Evolutionary conservation across 2,329 filamentous ascomycete species (phyloP), one percentile per base, ranked within the genome.

Genomic region (Colletotrichum neosansevieriae): DNA sequence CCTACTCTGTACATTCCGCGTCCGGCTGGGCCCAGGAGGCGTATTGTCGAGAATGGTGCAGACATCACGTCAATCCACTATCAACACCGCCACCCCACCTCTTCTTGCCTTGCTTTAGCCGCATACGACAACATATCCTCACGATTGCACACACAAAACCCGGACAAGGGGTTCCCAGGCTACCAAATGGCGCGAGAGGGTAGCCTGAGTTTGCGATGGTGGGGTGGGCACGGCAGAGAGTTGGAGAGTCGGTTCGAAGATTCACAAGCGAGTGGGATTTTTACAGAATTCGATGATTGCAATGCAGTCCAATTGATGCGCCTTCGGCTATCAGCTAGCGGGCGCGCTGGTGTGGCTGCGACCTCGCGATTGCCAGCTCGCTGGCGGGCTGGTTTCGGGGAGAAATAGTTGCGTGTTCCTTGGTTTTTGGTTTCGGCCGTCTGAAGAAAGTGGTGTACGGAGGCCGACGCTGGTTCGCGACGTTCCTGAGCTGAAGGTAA

Each of bases 401-500:
- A 21, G 21, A 21, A 21, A 21, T 34, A 19, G 45, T 54, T 64
- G 65, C 60, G 34, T 44, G 53, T 54, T 65, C 54, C 42, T 53
- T 45, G 49, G 29, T 45, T 54, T 51, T 49, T 36, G 3, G 50
- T 50, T 63, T 51, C 42, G 34, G 17, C 40, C 21, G 42, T 32
- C 3, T n/a, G 6, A 2, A 13, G 49, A 56, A 29, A 54, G 32
- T 68, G 66, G 66, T 68, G 66, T 66, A 66, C 47, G 47, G 61
- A 7, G 32, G 13, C 29, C 4, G 66, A 54, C 53, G 54, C 61
- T 60, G 66, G 66, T 68, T 68, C 61, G 66, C 47, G 61, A 66
- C 54, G 66, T 68, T 60, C 66, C 66, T 68, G 66, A 65, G 66
- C 66, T 60, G 65, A 47, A 42, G 17, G 36, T 24, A 24, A 36